Percentiles rank a stretch among this genome's conserved stretches.
Evolutionary conservation across 176 grass and related monocot genomes (phyloP).

Genomic region (Luzula sylvatica): DNA sequence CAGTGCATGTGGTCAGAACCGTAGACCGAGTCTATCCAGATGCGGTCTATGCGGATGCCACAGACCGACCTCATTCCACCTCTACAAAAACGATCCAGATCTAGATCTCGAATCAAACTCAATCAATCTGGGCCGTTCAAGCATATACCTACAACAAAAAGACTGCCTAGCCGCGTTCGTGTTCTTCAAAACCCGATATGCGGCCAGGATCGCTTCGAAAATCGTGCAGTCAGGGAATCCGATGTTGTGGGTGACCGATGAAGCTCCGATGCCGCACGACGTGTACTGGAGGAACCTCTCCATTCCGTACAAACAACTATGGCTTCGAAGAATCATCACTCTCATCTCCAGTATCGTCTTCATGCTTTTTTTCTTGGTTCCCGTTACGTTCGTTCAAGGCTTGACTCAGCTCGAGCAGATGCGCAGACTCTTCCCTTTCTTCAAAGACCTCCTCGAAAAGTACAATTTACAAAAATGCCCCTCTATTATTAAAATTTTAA

Average conservation of each 20-base stretch:
- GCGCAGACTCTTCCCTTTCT: slow-evolving; percentile 34
- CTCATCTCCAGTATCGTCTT: slow-evolving; percentile 51
- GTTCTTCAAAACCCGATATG: slow-evolving; percentile 97
- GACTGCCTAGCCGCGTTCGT: slow-evolving; percentile 77
- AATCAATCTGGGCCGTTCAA: too few relatives aligned
- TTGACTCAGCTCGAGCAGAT: slow-evolving; percentile 68
- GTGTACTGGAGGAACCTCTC: slow-evolving; percentile 92
- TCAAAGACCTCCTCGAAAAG: slow-evolving; percentile 41
- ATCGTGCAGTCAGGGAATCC: slow-evolving; percentile 79
- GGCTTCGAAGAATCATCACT: slow-evolving; percentile 55
- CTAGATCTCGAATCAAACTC: too few relatives aligned
- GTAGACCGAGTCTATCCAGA: slow-evolving; percentile 42
- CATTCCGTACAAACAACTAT: slow-evolving; percentile 70
- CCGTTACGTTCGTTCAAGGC: slow-evolving; percentile 78
- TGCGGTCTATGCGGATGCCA: slow-evolving; percentile 73
- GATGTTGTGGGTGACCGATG: slow-evolving; percentile 79
- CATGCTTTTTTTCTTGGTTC: slow-evolving; percentile 77
- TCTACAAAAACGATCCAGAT: slow-evolving; percentile 45
- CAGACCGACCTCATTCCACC: slow-evolving; percentile 42
- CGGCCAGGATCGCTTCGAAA: slow-evolving; percentile 58
- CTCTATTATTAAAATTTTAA: too few relatives aligned
- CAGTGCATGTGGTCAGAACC: slow-evolving; percentile 31
- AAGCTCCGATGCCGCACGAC: slow-evolving; percentile 69
- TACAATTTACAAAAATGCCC: slow-evolving; percentile 7
- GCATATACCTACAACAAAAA: slow-evolving; percentile 55